Base-by-base conservation (phyloP, 75 land plant genomes). In the Pseudotsuga menziesii region DNA sequence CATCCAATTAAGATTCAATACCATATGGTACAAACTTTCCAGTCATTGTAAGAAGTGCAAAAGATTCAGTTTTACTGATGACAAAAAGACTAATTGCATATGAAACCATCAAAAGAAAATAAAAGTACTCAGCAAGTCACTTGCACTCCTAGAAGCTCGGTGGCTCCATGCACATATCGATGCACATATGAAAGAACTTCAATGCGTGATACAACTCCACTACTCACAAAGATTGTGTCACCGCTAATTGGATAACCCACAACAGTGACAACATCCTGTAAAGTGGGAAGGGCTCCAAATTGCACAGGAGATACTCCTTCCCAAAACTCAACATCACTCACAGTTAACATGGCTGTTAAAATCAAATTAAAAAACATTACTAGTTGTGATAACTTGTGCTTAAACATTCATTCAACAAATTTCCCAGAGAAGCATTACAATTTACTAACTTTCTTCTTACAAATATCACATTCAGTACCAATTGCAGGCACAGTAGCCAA, bases 161-260 rank as follows among this genome's bases (percentile, higher is more conserved):
- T 96, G 20, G 99, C 91, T n/a, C 98, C 98, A 89, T 96, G n/a
- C n/a, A n/a, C n/a, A n/a, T n/a, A n/a, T n/a, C n/a, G n/a, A n/a
- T n/a, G n/a, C n/a, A n/a, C n/a, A 85, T 96, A 94, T 13, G 99
- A 96, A 23, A 96, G 80, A 27, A 96, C 93, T 84, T 96, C 99
- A 73, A 96, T 96, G 11, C 98, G 88, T 44, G 99, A 96, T 13
- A 96, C 93, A 57, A 96, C 99, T 71, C 99, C 99, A 86, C 98
- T 96, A 4, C 95, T 96, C 25, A 96, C 99, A 76, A 98, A 96
- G 35, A 96, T 94, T 19, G 98, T 96, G 78, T 96, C 99, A 56
- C 98, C 95, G 25, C 99, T 98, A 84, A 96, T 92, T 14, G 98
- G 98, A 61, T 94, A 96, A 35, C 99, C 99, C 22, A 96, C 99